Conservation (phyloP, 1,284 basidiomycete genomes). For the Omphalotus olearius region DNA sequence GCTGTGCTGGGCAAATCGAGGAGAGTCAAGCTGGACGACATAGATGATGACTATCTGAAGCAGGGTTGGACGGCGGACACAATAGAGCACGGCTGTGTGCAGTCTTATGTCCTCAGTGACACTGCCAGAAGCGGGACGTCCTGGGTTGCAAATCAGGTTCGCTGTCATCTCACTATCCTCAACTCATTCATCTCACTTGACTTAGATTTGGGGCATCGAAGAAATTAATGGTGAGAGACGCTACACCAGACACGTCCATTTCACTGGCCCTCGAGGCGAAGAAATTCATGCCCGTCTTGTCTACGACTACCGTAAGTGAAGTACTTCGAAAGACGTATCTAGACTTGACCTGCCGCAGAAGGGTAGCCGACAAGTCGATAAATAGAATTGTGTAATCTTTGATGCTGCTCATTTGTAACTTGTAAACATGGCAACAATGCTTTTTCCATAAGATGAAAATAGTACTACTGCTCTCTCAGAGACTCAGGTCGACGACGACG, state of each 20-base stretch:
- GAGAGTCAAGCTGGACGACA: slow-evolving; percentile 40
- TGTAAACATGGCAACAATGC: too few species aligned
- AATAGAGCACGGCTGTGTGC: slow-evolving; percentile 43
- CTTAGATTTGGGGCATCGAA: slow-evolving; percentile 72
- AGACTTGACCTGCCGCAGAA: too few species aligned
- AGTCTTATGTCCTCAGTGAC: slow-evolving; percentile 47
- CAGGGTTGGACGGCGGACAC: slow-evolving; percentile 53
- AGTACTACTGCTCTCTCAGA: too few species aligned
- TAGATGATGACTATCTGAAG: slow-evolving; percentile 46
- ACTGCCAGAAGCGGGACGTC: slow-evolving; percentile 46
- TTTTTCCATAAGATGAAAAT: too few species aligned
- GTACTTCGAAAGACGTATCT: too few species aligned
- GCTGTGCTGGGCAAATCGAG: slow-evolving; percentile 47
- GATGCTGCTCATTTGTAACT: neutral
- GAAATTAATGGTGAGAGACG: slow-evolving; percentile 53
- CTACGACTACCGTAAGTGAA: slow-evolving; percentile 54
- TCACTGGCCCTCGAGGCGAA: slow-evolving; percentile 59
- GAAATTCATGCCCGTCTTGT: slow-evolving; percentile 54
- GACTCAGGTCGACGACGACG: too few species aligned
- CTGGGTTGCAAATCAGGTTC: slow-evolving; percentile 56
- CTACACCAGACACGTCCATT: slow-evolving; percentile 58
- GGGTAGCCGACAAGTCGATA: too few species aligned
- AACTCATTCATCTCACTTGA: neutral
- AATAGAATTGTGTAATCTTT: too few species aligned
- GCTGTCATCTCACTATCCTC: neutral